Conservation (phyloP, 208 protist genomes). For the Crithidia sp. region DNA sequence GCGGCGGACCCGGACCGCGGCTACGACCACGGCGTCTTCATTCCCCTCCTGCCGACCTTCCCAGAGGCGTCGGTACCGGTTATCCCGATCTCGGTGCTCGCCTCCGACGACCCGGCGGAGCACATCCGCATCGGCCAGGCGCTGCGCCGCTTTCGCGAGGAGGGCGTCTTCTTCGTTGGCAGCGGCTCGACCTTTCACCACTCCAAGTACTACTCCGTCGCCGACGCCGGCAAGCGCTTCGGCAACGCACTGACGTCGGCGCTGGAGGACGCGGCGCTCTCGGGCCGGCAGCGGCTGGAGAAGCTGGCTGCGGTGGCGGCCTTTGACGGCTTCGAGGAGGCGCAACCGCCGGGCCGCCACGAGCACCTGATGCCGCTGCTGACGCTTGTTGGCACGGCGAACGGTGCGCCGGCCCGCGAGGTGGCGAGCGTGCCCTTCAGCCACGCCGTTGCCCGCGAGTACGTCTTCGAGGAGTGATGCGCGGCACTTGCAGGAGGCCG, state of each 20-base stretch:
- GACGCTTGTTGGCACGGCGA: slow-evolving; percentile 52
- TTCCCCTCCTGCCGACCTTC: slow-evolving; percentile 78
- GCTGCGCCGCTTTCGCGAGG: slow-evolving; percentile 57
- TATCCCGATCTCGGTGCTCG: slow-evolving; percentile 72
- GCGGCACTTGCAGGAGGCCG: neutral
- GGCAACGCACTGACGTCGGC: slow-evolving; percentile 51
- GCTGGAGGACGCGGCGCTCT: slow-evolving; percentile 20
- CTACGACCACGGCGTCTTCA: slow-evolving; percentile 88
- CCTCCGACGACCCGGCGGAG: slow-evolving; percentile 41
- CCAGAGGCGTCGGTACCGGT: slow-evolving; percentile 89
- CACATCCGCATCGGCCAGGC: slow-evolving; percentile 76
- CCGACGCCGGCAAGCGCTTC: slow-evolving; percentile 46
- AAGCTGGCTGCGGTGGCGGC: slow-evolving; percentile 35
- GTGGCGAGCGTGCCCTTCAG: slow-evolving; percentile 37
- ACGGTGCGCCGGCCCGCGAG: slow-evolving; percentile 37
- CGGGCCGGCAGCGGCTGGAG: slow-evolving; percentile 31
- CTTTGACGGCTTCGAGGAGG: slow-evolving; percentile 63
- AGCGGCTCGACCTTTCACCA: slow-evolving; percentile 83
- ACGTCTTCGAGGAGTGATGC: slow-evolving; percentile 36
- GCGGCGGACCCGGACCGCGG: slow-evolving; percentile 39
- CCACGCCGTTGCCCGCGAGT: slow-evolving; percentile 42
- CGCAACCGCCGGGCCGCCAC: slow-evolving; percentile 45
- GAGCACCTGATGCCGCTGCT: slow-evolving; percentile 91
- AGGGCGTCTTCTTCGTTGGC: slow-evolving; percentile 82
- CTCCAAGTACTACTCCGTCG: slow-evolving; percentile 39